phyloP scores from a whole-genome alignment of 805 yeast genomes.

The Candida xiaguanensis region DNA sequence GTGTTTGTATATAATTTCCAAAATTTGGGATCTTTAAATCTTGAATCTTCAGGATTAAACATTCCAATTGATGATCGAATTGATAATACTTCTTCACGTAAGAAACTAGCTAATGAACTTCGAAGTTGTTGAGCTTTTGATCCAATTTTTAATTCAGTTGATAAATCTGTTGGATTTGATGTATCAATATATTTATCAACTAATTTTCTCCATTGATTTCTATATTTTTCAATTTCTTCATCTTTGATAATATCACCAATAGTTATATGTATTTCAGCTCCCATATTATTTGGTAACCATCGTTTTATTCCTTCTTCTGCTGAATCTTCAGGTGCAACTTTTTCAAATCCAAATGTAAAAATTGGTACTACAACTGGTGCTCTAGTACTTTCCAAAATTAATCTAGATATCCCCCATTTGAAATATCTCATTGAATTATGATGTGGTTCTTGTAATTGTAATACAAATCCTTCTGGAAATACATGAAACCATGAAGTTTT shows the following conservation, averaged over 20 bases:
- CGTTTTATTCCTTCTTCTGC: conserved; percentile 54
- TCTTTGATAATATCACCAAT: conserved; percentile 74
- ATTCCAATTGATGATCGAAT: conserved; percentile 34
- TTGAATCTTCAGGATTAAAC: conserved; percentile 61
- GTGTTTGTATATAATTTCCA: conserved; percentile 68
- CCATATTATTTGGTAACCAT: conserved; percentile 59
- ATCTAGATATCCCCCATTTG: conserved; percentile 90
- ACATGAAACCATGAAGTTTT: conserved; percentile 89
- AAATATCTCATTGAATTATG: conserved; percentile 88
- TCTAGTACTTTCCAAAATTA: conserved; percentile 75
- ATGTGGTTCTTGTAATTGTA: conserved; percentile 77
- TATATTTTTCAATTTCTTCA: conserved; percentile 50
- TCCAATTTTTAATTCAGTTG: conserved; percentile 61
- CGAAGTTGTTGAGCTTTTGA: conserved; percentile 63
- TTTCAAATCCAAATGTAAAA: conserved; percentile 81
- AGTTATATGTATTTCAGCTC: conserved; percentile 62
- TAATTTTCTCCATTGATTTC: conserved; percentile 67
- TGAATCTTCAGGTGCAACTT: conserved; percentile 74
- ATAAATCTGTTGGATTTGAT: conserved; percentile 52
- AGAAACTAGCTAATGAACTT: conserved; percentile 61
- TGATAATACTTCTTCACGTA: conserved; percentile 61
- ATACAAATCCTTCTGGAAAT: conserved; percentile 92
- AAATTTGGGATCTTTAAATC: conserved; percentile 64
- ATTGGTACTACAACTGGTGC: conserved; percentile 89
- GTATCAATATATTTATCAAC: conserved; percentile 53